These are phyloP conservation scores for Epichloe amarillans DNA, from an alignment of 2,329 filamentous ascomycete species.

Conservation along the genomic window DNA sequence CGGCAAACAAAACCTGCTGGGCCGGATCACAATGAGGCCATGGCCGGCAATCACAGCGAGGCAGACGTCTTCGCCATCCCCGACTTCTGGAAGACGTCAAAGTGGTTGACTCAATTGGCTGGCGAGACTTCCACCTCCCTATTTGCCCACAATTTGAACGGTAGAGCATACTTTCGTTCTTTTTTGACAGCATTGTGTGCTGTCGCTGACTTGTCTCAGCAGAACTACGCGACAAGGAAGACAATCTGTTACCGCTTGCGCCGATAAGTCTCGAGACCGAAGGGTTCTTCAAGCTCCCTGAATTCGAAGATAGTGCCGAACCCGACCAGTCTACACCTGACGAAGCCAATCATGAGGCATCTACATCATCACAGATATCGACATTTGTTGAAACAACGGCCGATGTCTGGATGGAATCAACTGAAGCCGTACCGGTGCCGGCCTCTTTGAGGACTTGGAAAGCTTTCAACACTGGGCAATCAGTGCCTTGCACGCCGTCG, in stretches of 20 bases:
- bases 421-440: conserved; percentile 16
- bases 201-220: neutral
- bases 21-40: conserved; percentile 11
- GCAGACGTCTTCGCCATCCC: conserved; percentile 50
- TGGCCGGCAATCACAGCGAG: conserved; percentile 26
- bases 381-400: conserved; percentile 5
- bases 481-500: conserved; percentile 25
- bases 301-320: neutral
- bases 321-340: neutral
- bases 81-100: conserved; percentile 44
- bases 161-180: conserved; percentile 11
- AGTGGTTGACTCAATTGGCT: conserved; percentile 26
- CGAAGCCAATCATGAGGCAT: neutral
- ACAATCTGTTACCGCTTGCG: conserved; percentile 9
- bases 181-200: neutral
- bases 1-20: neutral
- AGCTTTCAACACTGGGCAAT: conserved; percentile 36
- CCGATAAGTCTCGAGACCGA: conserved; percentile 12
- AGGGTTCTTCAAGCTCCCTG: conserved; percentile 19
- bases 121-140: conserved; percentile 19
- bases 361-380: neutral
- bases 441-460: conserved; percentile 56
- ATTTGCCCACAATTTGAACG: conserved; percentile 28
- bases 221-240: neutral
- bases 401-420: conserved; percentile 34